Base-by-base conservation (phyloP, 345 rosid genomes). In the Hibiscus trionum region DNA sequence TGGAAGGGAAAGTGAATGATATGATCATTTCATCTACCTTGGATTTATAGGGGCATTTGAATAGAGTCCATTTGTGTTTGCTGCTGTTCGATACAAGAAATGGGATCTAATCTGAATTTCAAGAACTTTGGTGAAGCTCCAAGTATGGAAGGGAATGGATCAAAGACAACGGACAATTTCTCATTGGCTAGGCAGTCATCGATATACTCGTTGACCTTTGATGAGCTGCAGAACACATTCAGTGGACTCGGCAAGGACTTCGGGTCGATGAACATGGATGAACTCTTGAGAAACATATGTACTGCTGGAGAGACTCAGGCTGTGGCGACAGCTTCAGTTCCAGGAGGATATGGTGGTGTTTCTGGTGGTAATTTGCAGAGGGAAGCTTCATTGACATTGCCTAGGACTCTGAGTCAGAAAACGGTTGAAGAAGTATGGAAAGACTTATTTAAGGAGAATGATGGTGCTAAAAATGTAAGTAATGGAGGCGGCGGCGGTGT, bases 261-360 rank as follows among this genome's bases (percentile, higher is more conserved):
- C 19, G 99, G 99, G 39, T 95, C 98, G 8, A 89, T 95, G 94
- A 95, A 95, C 81, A 95, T 95, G 96, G 99, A 95, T 58, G 99
- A 95, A 79, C 82, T 95, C 63, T 63, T 95, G 74, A 95, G 89
- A 75, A 95, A 79, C 75, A 84, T 95, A 71, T 95, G 96, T 93
- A 88, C 83, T 69, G 99, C 93, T 37, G 99, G 93, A 79, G 98
- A 90, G 84, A 88, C 74, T 56, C 97, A 94, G 78, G 82, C 78
- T 61, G 71, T 81, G 84, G 78, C 76, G 42, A 75, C 76, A 52
- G 71, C 88, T 52, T 55, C 86, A 9, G 70, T 80, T 46, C 60
- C 61, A 72, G 82, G 50, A n/a, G 78, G 80, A 21, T 83, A 70
- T 73, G 81, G 63, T 27, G 73, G 75, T 70, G 74, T 76, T 29